A percentile compares a stretch with the other conserved stretches of the same genome.
phyloP scores from a whole-genome alignment of 192 early-diverging fungal genomes.

The Backusella liffmaniae region DNA sequence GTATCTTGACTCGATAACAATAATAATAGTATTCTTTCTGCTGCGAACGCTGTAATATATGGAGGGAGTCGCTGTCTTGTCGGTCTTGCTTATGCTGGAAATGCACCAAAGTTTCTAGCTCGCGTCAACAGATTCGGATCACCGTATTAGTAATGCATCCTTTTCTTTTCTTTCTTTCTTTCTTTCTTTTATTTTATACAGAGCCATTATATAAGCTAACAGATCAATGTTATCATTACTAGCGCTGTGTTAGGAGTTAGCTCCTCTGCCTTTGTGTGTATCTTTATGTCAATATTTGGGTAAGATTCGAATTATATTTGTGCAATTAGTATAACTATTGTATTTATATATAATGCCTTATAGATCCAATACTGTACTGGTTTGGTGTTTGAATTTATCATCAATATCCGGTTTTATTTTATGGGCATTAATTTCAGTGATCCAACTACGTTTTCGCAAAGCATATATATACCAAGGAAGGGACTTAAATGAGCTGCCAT shows the following conservation, averaged over 20 bases:
- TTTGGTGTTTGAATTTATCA: slow-evolving; percentile 60
- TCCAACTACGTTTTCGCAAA: slow-evolving; percentile 81
- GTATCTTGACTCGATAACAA: not conserved
- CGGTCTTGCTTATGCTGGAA: slow-evolving; percentile 71
- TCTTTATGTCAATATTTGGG: not conserved
- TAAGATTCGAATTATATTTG: not conserved
- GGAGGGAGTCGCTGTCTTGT: slow-evolving; percentile 78
- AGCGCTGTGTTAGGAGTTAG: slow-evolving; percentile 31
- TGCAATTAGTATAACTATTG: not conserved
- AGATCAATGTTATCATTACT: slow-evolving; percentile 12
- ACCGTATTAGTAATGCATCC: slow-evolving; percentile 44
- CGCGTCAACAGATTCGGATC: slow-evolving; percentile 61
- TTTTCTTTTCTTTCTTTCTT: slow-evolving; percentile 53
- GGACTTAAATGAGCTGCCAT: slow-evolving; percentile 61
- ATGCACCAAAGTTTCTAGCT: slow-evolving; percentile 67
- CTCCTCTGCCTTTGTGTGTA: slow-evolving; percentile 47
- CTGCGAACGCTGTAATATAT: slow-evolving; percentile 85
- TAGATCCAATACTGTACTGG: slow-evolving; percentile 66
- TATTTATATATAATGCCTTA: slow-evolving; percentile 44
- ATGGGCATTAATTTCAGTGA: slow-evolving; percentile 79
- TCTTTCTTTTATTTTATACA: slow-evolving; percentile 49
- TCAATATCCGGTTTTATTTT: slow-evolving; percentile 76
- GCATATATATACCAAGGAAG: slow-evolving; percentile 70
- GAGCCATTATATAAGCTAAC: not conserved
- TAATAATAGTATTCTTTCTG: slow-evolving; percentile 48